These are phyloP conservation scores for Neocucurbitaria cava DNA, from an alignment of 2,329 filamentous ascomycete genomes.

Conservation along the genomic window DNA sequence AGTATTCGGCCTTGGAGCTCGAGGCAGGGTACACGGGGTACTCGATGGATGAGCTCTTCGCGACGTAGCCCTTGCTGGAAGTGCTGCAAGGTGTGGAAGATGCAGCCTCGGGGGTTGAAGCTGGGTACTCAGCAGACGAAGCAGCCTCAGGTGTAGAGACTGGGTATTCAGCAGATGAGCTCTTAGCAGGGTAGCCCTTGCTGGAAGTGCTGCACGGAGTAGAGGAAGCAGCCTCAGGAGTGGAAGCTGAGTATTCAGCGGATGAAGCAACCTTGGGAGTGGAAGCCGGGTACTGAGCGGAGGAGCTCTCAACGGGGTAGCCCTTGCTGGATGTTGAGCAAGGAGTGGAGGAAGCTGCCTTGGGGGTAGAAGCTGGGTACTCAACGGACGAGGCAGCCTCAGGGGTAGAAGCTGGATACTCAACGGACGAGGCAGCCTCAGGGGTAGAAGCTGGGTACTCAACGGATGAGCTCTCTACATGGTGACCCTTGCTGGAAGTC, in stretches of 20 bases:
- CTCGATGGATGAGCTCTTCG: slow-evolving; percentile 3
- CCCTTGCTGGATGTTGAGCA: slow-evolving; percentile 18
- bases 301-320: slow-evolving; percentile 11
- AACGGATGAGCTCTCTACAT: background rate
- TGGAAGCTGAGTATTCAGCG: slow-evolving; percentile 11
- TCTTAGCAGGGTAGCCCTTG: slow-evolving; percentile 10
- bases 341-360: slow-evolving; percentile 18
- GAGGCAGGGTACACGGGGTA: slow-evolving; percentile 5
- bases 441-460: background rate
- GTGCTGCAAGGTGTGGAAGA: slow-evolving; percentile 21
- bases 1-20: slow-evolving; percentile 4
- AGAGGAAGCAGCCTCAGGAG: slow-evolving; percentile 17
- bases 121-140: slow-evolving; percentile 7
- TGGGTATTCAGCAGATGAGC: background rate
- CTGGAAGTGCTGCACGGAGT: slow-evolving; percentile 23
- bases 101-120: slow-evolving; percentile 16
- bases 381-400: background rate
- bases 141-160: background rate
- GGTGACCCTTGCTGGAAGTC: background rate
- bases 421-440: background rate
- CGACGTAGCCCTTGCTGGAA: slow-evolving; percentile 15
- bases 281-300: background rate
- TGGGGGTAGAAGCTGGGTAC: slow-evolving; percentile 16
- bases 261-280: too few species aligned
- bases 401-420: slow-evolving; percentile 7